Evolutionary conservation across 2,329 filamentous ascomycete species (phyloP), one percentile per base, ranked within the genome.

Genomic region (Hortaea werneckii): DNA sequence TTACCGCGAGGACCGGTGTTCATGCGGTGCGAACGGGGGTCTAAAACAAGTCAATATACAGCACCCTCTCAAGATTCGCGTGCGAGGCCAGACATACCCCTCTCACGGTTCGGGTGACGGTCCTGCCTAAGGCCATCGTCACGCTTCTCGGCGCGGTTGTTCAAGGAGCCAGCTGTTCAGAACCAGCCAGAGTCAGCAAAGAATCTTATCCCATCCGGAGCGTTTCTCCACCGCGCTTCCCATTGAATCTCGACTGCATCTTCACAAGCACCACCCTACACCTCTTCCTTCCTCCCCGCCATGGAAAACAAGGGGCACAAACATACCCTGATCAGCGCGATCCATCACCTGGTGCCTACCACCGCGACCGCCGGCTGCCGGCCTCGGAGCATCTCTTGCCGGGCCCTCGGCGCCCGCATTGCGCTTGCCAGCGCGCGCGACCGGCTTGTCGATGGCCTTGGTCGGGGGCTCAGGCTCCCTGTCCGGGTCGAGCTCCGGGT

Each of bases 261-360:
- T 20, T 20, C 20, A 20, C 20, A 20, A 20, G 20, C 20, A 20
- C 20, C 32, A 35, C n/a, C 32, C 32, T 35, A n/a, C 32, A 35
- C 32, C 9, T 4, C 32, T 3, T 2, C 9, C 4, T 35, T 35
- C n/a, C 9, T 35, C 8, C 32, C 32, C 4, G 2, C 9, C 8
- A 4, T 35, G 8, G 32, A n/a, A 9, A 35, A 35, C 32, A 9
- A 9, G 9, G 32, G n/a, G 32, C n/a, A 4, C n/a, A 35, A 35
- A 80, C 85, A 70, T 76, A 95, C 90, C 88, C 75, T 81, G 85
- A 69, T 95, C 90, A 71, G 82, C 94, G 65, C 85, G 86, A 65
- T 75, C 75, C 67, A 76, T 76, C 56, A 74, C 76, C 58, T 77
- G 75, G 65, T 80, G 73, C 58, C 68, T 67, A 54, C 68, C 70